Base-by-base conservation (phyloP, 2,329 filamentous ascomycete species). In the Fusarium pseudocircinatum region DNA sequence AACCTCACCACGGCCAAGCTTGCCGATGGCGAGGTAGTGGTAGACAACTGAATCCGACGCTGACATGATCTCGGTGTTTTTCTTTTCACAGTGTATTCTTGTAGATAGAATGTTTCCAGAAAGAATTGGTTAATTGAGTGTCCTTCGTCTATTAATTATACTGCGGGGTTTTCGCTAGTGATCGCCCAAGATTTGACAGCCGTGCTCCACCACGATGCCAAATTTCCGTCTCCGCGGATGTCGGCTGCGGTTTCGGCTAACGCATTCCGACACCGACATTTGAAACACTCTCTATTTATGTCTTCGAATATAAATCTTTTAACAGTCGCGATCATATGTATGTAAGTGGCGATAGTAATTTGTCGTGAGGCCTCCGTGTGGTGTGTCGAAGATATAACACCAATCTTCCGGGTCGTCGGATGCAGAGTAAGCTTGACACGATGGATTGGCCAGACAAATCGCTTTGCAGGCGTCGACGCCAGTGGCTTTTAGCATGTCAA, bases 11-110 rank as follows among this genome's bases (percentile, higher is more conserved):
- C 66, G 63, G 15, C 66, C 66, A 46, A 69, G 64, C 11, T 57
- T 69, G n/a, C 66, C 66, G 22, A 69, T 69, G 14, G 63, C 57
- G 9, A 69, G 66, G 49, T 69, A 69, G n/a, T 69, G 66, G 1
- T 69, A 69, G 4, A 63, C 56, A n/a, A 57, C 49, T 6, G 57
- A 52, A 32, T 52, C 43, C 0, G 64, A 54, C 0, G n/a, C 11
- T 0, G 63, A 28, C 56, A 68, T 67, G 11, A 0, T 67, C 7
- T 18, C 16, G 16, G 10, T 3, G 6, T 18, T 5, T 0, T 5
- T 10, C 9, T 37, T 11, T 6, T 6, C 6, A 3, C 46, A 3
- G 0, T 7, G 11, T 9, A 3, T 18, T 18, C 7, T 39, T 12
- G 2, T 1, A 1, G 18, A 6, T 13, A n/a, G 30, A 54, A 53